Evolutionary conservation across 1,284 basidiomycete genomes (phyloP).

Genomic region (Meripilus lineatus): DNA sequence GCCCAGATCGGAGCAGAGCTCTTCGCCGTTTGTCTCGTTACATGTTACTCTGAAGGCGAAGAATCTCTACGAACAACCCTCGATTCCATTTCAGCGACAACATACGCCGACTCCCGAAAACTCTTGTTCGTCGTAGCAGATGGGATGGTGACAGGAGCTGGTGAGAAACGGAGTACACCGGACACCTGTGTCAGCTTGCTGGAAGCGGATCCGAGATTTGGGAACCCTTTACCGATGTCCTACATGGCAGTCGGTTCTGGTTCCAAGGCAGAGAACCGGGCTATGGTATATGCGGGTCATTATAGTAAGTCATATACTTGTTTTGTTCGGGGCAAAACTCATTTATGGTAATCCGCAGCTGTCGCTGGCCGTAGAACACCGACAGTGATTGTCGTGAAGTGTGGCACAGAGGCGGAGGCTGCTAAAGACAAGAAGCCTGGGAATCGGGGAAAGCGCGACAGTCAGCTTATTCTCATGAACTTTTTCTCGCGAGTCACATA

Average conservation of each 20-base stretch:
- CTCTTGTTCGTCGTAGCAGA: conserved; percentile 95
- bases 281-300: conserved; percentile 99
- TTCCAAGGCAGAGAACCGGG: conserved; percentile 86
- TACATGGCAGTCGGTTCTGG: conserved; percentile 91
- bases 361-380: conserved; percentile 87
- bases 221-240: conserved; percentile 94
- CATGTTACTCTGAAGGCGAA: conserved; percentile 97
- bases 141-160: conserved; percentile 98
- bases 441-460: conserved; percentile 98
- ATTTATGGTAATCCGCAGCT: conserved; percentile 36
- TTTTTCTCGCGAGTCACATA: conserved; percentile 99
- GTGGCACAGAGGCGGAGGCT: conserved; percentile 85
- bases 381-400: conserved; percentile 96
- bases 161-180: conserved; percentile 92
- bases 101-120: conserved; percentile 90
- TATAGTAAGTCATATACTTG: conserved; percentile 66
- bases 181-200: conserved; percentile 93
- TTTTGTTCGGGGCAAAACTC: conserved; percentile 1
- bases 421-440: conserved; percentile 88
- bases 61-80: conserved; percentile 89
- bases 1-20: conserved; percentile 91
- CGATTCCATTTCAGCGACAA: conserved; percentile 87
- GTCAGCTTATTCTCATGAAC: conserved; percentile 98
- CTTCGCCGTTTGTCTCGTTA: conserved; percentile 93
- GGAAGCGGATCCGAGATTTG: conserved; percentile 93